Conservation (phyloP, 345 rosid genomes). For the Eucalyptus guilfoylei region DNA sequence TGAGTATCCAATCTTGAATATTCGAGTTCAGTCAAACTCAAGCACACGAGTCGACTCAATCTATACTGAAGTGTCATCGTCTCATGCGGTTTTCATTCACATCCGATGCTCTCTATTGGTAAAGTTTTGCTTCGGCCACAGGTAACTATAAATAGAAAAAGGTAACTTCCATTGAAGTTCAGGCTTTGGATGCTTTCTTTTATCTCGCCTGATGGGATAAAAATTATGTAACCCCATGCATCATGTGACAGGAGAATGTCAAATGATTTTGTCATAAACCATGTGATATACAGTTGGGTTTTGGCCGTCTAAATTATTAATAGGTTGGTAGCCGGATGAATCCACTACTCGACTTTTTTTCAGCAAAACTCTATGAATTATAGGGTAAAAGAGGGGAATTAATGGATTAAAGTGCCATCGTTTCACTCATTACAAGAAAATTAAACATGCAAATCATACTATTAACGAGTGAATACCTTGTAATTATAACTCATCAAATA, state of each 20-base stretch:
- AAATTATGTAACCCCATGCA: too few species aligned
- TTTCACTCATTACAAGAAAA: neutral
- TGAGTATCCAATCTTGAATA: neutral
- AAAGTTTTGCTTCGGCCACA: neutral
- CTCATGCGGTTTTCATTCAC: neutral
- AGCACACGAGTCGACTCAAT: neutral
- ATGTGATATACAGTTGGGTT: neutral
- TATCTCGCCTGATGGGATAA: neutral
- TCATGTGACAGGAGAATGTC: neutral
- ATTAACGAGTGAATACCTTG: neutral
- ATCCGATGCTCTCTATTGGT: too few species aligned
- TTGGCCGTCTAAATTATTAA: neutral
- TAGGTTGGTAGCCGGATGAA: neutral
- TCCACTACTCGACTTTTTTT: neutral
- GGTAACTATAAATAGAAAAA: neutral
- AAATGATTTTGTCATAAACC: neutral
- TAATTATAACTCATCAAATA: neutral
- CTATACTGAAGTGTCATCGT: neutral
- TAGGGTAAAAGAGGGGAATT: neutral
- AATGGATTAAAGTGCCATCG: neutral
- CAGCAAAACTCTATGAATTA: neutral
- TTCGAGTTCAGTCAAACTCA: neutral
- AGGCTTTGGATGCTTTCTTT: neutral
- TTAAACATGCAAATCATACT: neutral
- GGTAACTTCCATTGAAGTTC: neutral